Evolutionary conservation across 1,139 yeast species (phyloP).

Genomic region (Hyphopichia pseudoburtonii): DNA sequence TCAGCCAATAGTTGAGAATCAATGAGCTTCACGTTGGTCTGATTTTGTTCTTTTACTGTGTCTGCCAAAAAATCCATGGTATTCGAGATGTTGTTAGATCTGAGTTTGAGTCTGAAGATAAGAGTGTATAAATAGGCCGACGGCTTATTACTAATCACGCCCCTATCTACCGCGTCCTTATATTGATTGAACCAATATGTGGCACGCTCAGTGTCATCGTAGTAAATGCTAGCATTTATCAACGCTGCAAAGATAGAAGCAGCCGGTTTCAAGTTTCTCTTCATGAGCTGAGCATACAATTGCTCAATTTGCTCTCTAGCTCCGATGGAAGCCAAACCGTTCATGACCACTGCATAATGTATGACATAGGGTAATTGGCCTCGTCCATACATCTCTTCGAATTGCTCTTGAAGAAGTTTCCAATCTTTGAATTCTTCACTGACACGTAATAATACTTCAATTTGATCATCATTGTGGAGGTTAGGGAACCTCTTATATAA

Average conservation of each 20-base stretch:
- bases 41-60: conserved; percentile 23
- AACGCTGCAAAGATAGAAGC: conserved; percentile 49
- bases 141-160: conserved; percentile 29
- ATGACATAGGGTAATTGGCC: conserved; percentile 54
- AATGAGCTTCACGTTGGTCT: conserved; percentile 16
- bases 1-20: conserved; percentile 15
- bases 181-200: conserved; percentile 19
- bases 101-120: conserved; percentile 40
- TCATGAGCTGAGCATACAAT: conserved; percentile 48
- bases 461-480: conserved; percentile 37
- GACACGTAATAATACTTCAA: conserved; percentile 45
- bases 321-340: conserved; percentile 60
- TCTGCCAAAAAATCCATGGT: conserved; percentile 43
- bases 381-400: conserved; percentile 60
- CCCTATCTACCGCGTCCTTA: conserved; percentile 11
- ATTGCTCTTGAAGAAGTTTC: conserved; percentile 57
- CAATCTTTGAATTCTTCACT: conserved; percentile 58
- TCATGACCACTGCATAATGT: conserved; percentile 67
- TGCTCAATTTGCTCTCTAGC: conserved; percentile 53
- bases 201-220: conserved; percentile 48
- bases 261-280: conserved; percentile 50
- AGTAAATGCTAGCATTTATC: conserved; percentile 45
- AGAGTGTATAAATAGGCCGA: conserved; percentile 37
- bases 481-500: conserved; percentile 24
- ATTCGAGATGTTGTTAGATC: conserved; percentile 31